Conservation (phyloP, 2,329 filamentous ascomycete genomes). For the Cladophialophora yegresii region DNA sequence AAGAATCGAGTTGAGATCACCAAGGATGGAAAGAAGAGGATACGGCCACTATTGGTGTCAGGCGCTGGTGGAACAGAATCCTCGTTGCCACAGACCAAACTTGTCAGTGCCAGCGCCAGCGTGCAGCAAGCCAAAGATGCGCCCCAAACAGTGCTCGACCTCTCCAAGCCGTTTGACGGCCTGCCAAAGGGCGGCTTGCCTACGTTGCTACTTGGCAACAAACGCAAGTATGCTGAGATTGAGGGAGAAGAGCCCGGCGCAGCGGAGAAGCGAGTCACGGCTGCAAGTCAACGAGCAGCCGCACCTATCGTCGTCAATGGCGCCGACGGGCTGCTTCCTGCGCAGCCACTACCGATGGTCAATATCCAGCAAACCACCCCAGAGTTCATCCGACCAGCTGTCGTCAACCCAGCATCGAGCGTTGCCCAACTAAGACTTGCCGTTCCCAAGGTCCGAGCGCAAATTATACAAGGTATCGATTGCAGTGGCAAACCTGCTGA, state of each 20-base stretch:
- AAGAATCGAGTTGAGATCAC: conserved; percentile 93
- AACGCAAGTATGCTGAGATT: conserved; percentile 73
- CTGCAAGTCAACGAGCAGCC: conserved; percentile 65
- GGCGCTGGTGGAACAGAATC: conserved; percentile 84
- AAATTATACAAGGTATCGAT: conserved; percentile 81
- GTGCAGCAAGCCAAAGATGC: conserved; percentile 42
- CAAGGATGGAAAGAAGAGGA: conserved; percentile 95
- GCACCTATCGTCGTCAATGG: conserved; percentile 75
- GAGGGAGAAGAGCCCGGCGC: conserved; percentile 74
- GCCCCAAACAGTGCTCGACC: conserved; percentile 79
- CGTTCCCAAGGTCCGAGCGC: conserved; percentile 79
- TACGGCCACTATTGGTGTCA: conserved; percentile 87
- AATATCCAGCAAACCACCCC: conserved; percentile 69
- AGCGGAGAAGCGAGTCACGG: conserved; percentile 60
- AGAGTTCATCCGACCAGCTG: conserved; percentile 82
- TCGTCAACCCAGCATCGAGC: conserved; percentile 77
- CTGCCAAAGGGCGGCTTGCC: conserved; percentile 86
- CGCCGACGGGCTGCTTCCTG: conserved; percentile 74
- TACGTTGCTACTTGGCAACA: conserved; percentile 86
- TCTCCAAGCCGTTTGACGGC: conserved; percentile 92
- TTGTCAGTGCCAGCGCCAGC: conserved; percentile 73
- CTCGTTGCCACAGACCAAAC: conserved; percentile 81
- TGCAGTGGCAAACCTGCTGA: conserved; percentile 46
- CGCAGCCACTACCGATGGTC: conserved; percentile 61
- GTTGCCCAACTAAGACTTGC: conserved; percentile 83